Base-by-base conservation (phyloP, 257 asterid genomes). In the Plantago major region DNA sequence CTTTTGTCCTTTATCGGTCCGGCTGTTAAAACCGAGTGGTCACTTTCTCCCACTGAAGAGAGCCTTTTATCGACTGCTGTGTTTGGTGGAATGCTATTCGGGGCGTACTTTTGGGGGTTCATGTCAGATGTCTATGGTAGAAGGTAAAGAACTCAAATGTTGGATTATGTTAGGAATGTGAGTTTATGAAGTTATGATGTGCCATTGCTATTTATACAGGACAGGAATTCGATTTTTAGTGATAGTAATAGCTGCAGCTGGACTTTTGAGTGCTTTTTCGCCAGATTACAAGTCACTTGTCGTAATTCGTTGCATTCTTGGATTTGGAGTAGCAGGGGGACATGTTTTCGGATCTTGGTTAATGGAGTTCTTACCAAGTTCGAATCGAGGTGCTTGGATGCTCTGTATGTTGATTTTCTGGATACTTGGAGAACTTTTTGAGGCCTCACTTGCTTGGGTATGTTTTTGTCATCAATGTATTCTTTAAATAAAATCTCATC, bases 401-500 rank as follows among this genome's bases (percentile, higher is more conserved):
- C 61, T 79, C 12, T 28, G 57, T 22, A 51, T 73, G n/a, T 33
- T 78, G 26, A 22, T 67, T 47, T 80, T 76, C 58, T 80, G 76
- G 76, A 64, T 73, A 14, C 60, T 59, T 66, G 85, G 82, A 68
- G 72, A 73, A 16, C 15, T 74, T 22, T 7, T 73, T 45, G 85
- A 77, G 55, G 85, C 85, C 58, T 59, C 66, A 14, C 70, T 79
- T 48, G 81, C 79, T 0, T 79, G 82, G 82, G 82, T 79, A 71
- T 12, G 73, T 49, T 42, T 46, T 26, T 26, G 10, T 6, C 17
- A 63, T 4, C 12, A 9, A 18, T 43, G 42, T 42, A n/a, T n/a
- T n/a, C n/a, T n/a, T n/a, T n/a, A 59, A 0, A 22, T 44, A 10
- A 17, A 15, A 19, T 0, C 14, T 17, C 28, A 42, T 9, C 10